Conservation (phyloP, 495 filamentous ascomycete genomes). For the Aspergillus bridgeri region DNA sequence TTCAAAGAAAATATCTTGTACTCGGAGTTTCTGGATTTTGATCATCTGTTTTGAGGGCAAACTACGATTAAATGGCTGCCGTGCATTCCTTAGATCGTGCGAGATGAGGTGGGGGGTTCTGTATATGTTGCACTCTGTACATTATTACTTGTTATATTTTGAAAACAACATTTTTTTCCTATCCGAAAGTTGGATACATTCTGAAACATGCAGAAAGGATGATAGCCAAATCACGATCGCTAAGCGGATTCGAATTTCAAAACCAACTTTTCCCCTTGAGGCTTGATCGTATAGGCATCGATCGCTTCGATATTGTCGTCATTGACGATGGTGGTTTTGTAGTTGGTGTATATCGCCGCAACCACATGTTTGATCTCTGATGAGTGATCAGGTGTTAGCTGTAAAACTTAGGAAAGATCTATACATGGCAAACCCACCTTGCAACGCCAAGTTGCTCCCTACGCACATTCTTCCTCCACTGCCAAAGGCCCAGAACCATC, state of each 20-base stretch:
- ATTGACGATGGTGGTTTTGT: slow-evolving; percentile 52
- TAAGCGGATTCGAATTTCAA: slow-evolving; percentile 37
- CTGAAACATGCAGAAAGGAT: not conserved
- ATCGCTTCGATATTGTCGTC: slow-evolving; percentile 58
- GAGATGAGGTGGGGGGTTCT: slow-evolving; percentile 1
- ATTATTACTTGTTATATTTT: slow-evolving; percentile 6
- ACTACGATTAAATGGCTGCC: not conserved
- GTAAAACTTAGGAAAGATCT: not conserved
- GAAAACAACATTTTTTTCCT: not conserved
- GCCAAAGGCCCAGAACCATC: slow-evolving; percentile 84
- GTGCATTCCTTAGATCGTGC: slow-evolving; percentile 4
- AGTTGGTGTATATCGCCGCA: slow-evolving; percentile 66
- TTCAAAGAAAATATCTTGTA: slow-evolving; percentile 1
- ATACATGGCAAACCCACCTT: slow-evolving; percentile 48
- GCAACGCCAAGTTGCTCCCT: slow-evolving; percentile 75
- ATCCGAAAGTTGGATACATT: no score
- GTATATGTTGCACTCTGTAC: slow-evolving; percentile 3
- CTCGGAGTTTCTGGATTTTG: slow-evolving; percentile 10
- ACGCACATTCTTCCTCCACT: slow-evolving; percentile 84
- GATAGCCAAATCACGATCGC: not conserved
- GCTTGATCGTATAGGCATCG: slow-evolving; percentile 65
- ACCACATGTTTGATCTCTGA: slow-evolving; percentile 47
- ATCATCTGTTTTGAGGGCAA: not conserved
- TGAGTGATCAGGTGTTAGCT: slow-evolving; percentile 7
- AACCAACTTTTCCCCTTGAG: slow-evolving; percentile 44